These are phyloP conservation scores for Syzygium grande DNA, from an alignment of 345 rosid genomes.

Conservation along the genomic window DNA sequence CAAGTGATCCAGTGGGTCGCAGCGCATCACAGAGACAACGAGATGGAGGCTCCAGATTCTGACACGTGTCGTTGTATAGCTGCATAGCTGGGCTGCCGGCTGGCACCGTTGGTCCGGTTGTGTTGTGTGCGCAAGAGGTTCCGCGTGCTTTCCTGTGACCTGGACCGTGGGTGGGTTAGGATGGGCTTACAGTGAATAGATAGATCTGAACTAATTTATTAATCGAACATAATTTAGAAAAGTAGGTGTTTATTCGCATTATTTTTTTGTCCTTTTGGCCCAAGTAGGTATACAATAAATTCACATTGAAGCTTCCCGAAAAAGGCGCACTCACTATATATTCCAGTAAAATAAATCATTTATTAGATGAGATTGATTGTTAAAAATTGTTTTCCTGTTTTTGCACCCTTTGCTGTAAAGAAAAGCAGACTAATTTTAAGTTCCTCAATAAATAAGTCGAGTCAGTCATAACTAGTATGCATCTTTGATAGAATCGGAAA, in stretches of 20 bases:
- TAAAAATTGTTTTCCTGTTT: neutral
- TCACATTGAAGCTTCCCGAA: neutral
- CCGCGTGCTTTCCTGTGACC: neutral
- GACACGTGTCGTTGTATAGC: neutral
- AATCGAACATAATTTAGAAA: neutral
- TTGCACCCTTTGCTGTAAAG: neutral
- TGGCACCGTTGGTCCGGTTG: constrained; percentile 1
- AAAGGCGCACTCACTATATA: neutral
- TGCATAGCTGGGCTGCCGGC: neutral
- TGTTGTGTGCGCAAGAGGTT: neutral
- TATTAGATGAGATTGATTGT: neutral
- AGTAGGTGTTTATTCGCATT: neutral
- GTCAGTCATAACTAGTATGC: no score
- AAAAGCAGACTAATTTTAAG: neutral
- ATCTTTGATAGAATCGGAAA: no score
- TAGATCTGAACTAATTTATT: neutral
- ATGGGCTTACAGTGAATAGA: neutral
- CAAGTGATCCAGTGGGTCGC: neutral
- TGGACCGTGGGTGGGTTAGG: neutral
- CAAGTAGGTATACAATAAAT: neutral
- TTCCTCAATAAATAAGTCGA: neutral
- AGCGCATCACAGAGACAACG: neutral
- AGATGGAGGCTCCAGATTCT: neutral
- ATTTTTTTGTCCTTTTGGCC: neutral
- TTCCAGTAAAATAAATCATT: neutral